Evolutionary conservation across 768 basidiomycete genomes (phyloP), one percentile per base, ranked within the genome.

Genomic region (Hericium erinaceus): DNA sequence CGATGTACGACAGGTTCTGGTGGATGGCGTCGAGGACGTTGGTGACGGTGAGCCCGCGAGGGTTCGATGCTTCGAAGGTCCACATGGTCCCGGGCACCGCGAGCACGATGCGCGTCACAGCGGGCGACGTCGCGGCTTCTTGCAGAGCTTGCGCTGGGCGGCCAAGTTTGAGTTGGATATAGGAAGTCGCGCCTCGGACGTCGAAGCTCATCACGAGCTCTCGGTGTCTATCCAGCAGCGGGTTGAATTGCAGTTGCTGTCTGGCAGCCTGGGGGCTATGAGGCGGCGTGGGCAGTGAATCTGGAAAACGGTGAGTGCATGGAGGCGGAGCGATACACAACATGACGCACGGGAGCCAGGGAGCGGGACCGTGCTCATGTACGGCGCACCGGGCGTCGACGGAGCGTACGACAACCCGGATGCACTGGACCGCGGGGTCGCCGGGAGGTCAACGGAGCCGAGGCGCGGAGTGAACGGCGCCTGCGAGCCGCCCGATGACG

Each of bases 341-440:
- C 20, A 48, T 3, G 39, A 33, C 60, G 60, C 48, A 61, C 60
- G 24, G 12, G 52, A 49, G 22, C 37, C 12, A 7, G 61, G 61
- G 2, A 61, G 48, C 20, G 61, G 56, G 40, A 61, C 61, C 11
- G 61, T 60, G 55, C 28, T 15, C 52, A 61, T 54, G 22, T 61
- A 57, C 40, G 61, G 61, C 33, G 61, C 61, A 16, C 61, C 61
- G 18, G 61, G 61, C 5, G 61, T 61, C 9, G 49, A 57, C 9
- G 61, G 57, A 18, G 54, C 24, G 15, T 59, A 24, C 49, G 33
- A 55, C 40, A 46, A 15, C 38, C 37, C 44, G 38, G 60, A 56
- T 48, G 54, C 52, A 26, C 44, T 50, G 26, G 60, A 58, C 54
- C 60, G 52, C 33, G 51, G 54, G 15, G 58, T 58, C 39, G 58